Base-by-base conservation (phyloP, 2,329 filamentous ascomycete genomes). In the Penicillium verrucosum region DNA sequence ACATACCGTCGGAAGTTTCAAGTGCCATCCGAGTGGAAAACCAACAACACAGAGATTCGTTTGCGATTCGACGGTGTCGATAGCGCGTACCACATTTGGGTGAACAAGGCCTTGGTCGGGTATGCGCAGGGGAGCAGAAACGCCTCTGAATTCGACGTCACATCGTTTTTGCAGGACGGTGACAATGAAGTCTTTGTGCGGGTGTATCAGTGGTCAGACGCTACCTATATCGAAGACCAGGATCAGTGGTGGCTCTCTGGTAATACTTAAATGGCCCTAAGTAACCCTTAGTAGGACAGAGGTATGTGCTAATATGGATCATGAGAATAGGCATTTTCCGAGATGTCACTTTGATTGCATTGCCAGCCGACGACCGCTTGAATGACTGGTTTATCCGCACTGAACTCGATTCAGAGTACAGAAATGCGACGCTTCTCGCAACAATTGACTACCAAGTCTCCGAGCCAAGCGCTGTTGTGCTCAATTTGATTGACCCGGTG, bases 51-150 rank as follows among this genome's bases (percentile, higher is more conserved):
- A 32, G 38, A 88, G 60, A 70, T 89, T 18, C 78, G 86, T n/a
- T 73, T 90, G 30, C 78, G 87, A 10, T 89, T 89, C 58, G 87
- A 89, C 53, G 87, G 87, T 1, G 87, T 90, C 0, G 87, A 89
- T 63, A 86, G 85, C 64, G 84, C 87, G 0, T 90, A 87, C 65
- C 85, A 89, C 68, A 73, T 89, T n/a, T 89, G 82, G 80, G 74
- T 89, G 10, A 90, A 90, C 60, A 84, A 85, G 0, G 68, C 74
- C 18, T 73, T 85, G 37, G 75, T 89, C 4, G 87, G 88, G 4
- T 90, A 89, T 65, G 84, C 83, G 3, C 86, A 90, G 66, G 87
- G 87, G 0, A 83, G 83, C 14, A 78, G 87, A 42, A 89, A 89
- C 62, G 78, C 87, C 0, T 80, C 84, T 9, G 87, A 90, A 65